phyloP scores from a whole-genome alignment of 140 eudicot species.

The Stevia rebaudiana region DNA sequence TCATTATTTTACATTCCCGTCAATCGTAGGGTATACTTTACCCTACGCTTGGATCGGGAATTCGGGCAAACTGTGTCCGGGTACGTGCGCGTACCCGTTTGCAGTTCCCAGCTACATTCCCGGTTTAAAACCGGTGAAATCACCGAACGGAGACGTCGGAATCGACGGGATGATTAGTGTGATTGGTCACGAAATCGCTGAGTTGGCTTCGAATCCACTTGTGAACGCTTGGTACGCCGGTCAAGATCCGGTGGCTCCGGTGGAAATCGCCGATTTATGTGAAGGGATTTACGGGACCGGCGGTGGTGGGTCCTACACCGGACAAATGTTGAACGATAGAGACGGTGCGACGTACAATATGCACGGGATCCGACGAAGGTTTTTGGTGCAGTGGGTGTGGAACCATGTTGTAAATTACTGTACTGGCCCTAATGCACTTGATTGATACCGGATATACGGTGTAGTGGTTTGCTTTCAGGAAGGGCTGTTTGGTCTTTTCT shows the following conservation, averaged over 20 bases:
- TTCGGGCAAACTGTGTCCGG: slow-evolving; percentile 71
- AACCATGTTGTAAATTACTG: slow-evolving; percentile 83
- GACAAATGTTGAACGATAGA: slow-evolving; percentile 70
- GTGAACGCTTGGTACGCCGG: slow-evolving; percentile 98
- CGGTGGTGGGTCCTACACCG: slow-evolving; percentile 94
- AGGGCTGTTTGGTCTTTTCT: slow-evolving; percentile 13
- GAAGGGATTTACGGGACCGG: slow-evolving; percentile 96
- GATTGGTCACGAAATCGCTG: slow-evolving; percentile 80
- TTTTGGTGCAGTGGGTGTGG: slow-evolving; percentile 95
- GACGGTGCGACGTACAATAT: slow-evolving; percentile 95
- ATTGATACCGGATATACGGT: slow-evolving; percentile 23
- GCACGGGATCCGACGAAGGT: slow-evolving; percentile 85
- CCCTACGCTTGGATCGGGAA: slow-evolving; percentile 99
- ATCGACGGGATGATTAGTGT: slow-evolving; percentile 96
- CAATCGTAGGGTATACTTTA: slow-evolving; percentile 78
- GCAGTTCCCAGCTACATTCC: slow-evolving; percentile 78
- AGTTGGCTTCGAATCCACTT: slow-evolving; percentile 70
- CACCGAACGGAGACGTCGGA: slow-evolving; percentile 74
- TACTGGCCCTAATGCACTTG: slow-evolving; percentile 84
- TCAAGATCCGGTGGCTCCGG: slow-evolving; percentile 71
- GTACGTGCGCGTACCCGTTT: slow-evolving; percentile 84
- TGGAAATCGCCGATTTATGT: slow-evolving; percentile 88
- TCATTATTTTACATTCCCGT: slow-evolving; percentile 88
- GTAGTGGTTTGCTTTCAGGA: neutral
- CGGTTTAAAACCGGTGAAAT: slow-evolving; percentile 51